These are phyloP conservation scores for Skeletonema menzelii DNA, from an alignment of 108 stramenopile species.

Conservation along the genomic window DNA sequence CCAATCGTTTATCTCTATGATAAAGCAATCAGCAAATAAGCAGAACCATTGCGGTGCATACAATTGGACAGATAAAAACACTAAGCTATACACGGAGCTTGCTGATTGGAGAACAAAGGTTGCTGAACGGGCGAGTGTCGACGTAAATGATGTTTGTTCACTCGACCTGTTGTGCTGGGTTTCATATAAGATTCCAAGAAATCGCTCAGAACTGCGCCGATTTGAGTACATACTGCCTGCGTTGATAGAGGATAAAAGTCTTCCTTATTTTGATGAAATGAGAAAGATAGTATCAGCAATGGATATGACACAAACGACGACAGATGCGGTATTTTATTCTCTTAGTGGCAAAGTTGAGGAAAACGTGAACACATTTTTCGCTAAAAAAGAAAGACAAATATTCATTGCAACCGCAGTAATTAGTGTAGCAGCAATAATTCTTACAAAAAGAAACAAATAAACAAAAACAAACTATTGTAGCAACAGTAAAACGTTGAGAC, in stretches of 20 bases:
- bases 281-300: not conserved
- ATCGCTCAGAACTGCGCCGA: constrained; percentile 2
- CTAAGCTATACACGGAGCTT: constrained; percentile 58
- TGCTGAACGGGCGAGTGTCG: constrained; percentile 38
- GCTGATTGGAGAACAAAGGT: constrained; percentile 56
- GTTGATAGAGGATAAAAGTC: not conserved
- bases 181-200: not conserved
- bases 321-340: not conserved
- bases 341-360: not conserved
- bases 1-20: constrained; percentile 33
- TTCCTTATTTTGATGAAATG: constrained; percentile 3
- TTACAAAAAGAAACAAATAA: not conserved
- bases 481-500: too few species aligned
- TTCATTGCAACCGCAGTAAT: not conserved
- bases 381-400: not conserved
- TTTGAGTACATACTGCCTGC: not conserved
- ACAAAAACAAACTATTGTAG: not conserved
- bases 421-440: not conserved
- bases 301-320: not conserved
- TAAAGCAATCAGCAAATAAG: constrained; percentile 43
- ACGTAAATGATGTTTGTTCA: constrained; percentile 54
- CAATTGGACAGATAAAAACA: constrained; percentile 57
- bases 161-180: constrained; percentile 53
- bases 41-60: constrained; percentile 14
- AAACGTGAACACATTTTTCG: not conserved